Evolutionary conservation across 345 rosid genomes (phyloP).

Genomic region (Hibiscus mutabilis): DNA sequence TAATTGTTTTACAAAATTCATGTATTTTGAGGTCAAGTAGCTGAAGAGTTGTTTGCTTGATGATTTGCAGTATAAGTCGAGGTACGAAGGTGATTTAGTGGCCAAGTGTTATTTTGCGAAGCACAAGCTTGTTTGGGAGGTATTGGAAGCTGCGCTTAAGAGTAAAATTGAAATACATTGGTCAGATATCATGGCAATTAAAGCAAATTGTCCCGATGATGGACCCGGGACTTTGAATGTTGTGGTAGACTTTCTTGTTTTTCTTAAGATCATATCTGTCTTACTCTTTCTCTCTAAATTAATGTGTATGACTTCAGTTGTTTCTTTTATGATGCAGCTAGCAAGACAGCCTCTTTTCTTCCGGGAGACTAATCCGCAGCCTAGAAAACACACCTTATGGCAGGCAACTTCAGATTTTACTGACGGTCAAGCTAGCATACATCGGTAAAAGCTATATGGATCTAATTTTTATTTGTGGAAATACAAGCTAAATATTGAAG

Average conservation of each 20-base stretch:
- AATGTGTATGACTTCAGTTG: neutral
- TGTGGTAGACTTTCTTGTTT: neutral
- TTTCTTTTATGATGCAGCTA: conserved; percentile 44
- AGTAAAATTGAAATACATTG: neutral
- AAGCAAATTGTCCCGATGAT: neutral
- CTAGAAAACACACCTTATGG: conserved; percentile 96
- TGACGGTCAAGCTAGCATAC: conserved; percentile 80
- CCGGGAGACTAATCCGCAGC: conserved; percentile 95
- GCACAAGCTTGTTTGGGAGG: neutral
- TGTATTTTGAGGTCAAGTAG: neutral
- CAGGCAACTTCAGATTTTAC: conserved; percentile 97
- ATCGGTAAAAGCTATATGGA: conserved; percentile 41
- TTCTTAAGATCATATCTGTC: conserved; percentile 23
- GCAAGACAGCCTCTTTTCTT: conserved; percentile 89
- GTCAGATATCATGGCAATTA: neutral
- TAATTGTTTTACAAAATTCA: neutral
- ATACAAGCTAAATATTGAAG: neutral
- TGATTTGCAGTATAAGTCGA: neutral
- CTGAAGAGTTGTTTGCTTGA: neutral
- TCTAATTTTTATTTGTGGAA: neutral
- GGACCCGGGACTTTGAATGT: neutral
- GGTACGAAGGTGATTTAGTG: neutral
- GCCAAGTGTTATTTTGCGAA: neutral
- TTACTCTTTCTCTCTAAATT: neutral
- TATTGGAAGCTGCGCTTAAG: neutral